Base-by-base conservation (phyloP, 495 filamentous ascomycete genomes). In the Penicillium flavigenum region DNA sequence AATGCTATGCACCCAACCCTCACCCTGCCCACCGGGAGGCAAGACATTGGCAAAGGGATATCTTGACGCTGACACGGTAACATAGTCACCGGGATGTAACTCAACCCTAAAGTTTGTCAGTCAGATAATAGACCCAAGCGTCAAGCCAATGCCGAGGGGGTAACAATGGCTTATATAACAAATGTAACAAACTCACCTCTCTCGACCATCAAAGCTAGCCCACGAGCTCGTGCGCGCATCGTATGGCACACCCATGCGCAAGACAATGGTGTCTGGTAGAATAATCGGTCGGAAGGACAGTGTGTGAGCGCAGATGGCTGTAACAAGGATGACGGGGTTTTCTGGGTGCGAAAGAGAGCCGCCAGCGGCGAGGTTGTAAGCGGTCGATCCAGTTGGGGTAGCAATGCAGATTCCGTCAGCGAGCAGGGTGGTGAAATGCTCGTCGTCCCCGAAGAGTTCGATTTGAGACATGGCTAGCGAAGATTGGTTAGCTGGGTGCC, bases 191-290 rank as follows among this genome's bases (percentile, higher is more conserved):
- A 36, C 36, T 24, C 57, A 83, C 82, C 91, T 85, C 71, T 96
- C 90, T 66, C 91, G 84, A 10, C 94, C 94, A 69, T 98, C 94
- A 73, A 98, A 98, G 69, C 91, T 96, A 38, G 92, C 95, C 95
- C 95, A 98, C 47, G 87, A 91, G 59, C 84, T 87, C 14, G 92
- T 89, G 20, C 94, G 80, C 6, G 91, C 89, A 72, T 96, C 87
- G 66, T 96, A 96, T 0, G 94, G 94, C 29, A 98, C 95, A 11
- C 91, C 93, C 44, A 96, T 78, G 2, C 94, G 85, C 51, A 98
- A 78, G 1, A 98, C 90, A 52, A 97, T 93, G 0, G 92, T 96
- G 66, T 98, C 94, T 8, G 92, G 93, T 2, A 98, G 79, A 58
- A 98, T 92, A 67, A 98, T 92, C 7, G 94, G 94, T 1, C 94